Percentiles rank a stretch among this genome's conserved stretches.
These are phyloP conservation scores for Flaveria sonorensis DNA, from an alignment of 129 eudicot species.

Conservation along the genomic window DNA sequence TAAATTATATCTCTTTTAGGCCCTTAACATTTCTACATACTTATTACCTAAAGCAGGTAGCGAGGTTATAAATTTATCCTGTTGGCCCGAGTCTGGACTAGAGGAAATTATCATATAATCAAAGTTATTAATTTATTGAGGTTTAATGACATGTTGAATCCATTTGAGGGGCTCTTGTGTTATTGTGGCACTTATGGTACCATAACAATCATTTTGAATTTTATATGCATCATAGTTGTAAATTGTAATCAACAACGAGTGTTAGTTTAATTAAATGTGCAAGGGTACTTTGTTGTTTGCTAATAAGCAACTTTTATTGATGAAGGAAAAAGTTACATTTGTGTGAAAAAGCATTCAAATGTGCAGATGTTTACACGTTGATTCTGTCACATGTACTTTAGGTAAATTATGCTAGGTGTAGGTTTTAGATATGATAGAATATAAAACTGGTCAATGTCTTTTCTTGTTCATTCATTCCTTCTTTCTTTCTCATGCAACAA, in stretches of 20 bases:
- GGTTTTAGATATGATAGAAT: too few relatives aligned
- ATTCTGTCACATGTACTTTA: too few relatives aligned
- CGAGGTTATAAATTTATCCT: not conserved
- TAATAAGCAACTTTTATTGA: not conserved
- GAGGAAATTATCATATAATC: not conserved
- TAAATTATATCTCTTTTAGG: not conserved
- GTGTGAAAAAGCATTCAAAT: too few relatives aligned
- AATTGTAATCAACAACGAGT: not conserved
- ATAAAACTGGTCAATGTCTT: not conserved
- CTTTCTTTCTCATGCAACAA: not conserved
- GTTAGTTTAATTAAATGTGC: not conserved
- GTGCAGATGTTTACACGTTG: too few relatives aligned
- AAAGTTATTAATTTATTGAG: not conserved
- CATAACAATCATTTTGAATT: not conserved
- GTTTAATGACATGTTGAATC: not conserved
- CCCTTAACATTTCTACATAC: not conserved
- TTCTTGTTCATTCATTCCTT: not conserved
- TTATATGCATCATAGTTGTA: not conserved
- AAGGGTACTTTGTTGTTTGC: not conserved
- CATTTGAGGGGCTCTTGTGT: not conserved
- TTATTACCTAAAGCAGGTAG: constrained; percentile 5
- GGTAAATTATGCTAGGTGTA: too few relatives aligned
- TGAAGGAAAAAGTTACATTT: too few relatives aligned
- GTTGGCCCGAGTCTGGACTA: not conserved
- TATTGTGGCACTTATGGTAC: not conserved